Evolutionary conservation across 2,329 filamentous ascomycete genomes (phyloP), one percentile per base, ranked within the genome.

Genomic region (Phaeosphaeriaceae sp.): DNA sequence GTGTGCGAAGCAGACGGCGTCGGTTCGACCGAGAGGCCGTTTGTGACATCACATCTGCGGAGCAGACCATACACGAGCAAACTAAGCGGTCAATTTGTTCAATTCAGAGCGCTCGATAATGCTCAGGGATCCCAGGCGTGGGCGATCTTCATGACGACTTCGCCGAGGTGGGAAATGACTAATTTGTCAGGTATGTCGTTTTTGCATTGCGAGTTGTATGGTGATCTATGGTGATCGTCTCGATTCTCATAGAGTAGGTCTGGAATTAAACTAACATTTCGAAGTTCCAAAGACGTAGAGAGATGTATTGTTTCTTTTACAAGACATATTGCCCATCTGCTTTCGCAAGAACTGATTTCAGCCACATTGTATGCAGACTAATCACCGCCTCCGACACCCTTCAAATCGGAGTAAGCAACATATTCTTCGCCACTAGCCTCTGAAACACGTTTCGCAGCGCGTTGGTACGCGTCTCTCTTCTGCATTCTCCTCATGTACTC

Each of bases 401-500:
- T 65, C 21, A 63, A 27, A 4, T 76, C 73, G 15, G 70, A 74
- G 24, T 72, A 72, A 1, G 75, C 69, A 11, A 77, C 72, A 54
- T 68, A 78, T 21, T 69, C 66, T 54, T 76, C 73, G 3, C 77
- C 75, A 51, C 68, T 78, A 3, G 65, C 71, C 63, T 84, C 78
- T 54, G 83, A 76, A 36, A 85, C 82, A 67, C 81, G 83, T 60
- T 81, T 76, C n/a, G 80, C 78, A n/a, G 81, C 80, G 48, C 69
- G 75, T 69, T 81, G 76, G 67, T 84, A 85, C 1, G 76, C 73
- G 24, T 82, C 79, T 42, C 76, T 67, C 45, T 76, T 75, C 65
- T 85, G 78, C 46, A 83, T 57, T 51, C 71, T 76, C 48, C 80
- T 75, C 46, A 81, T 71, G 64, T 84, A 86, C 10, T 71, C 80